phyloP scores from a whole-genome alignment of 257 asterid species.

The Solanum chilense region DNA sequence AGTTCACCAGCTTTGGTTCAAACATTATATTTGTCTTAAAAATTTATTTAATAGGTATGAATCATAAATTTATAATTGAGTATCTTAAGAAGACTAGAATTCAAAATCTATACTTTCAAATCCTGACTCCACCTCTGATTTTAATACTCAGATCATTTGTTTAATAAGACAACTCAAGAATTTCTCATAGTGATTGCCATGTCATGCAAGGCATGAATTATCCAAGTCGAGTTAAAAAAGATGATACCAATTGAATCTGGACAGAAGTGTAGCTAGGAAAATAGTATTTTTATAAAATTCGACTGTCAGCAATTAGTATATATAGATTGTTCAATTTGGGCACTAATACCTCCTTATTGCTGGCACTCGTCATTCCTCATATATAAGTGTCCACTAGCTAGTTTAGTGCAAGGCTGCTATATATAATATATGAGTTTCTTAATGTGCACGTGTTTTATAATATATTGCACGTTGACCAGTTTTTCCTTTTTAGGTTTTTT shows the following conservation, averaged over 20 bases:
- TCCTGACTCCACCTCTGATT: not conserved
- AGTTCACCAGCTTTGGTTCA: not conserved
- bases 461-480: not conserved
- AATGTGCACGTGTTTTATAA: too few species aligned
- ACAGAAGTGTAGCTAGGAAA: not conserved
- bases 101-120: too few species aligned
- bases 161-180: not conserved
- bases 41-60: not conserved
- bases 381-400: not conserved
- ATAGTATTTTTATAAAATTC: not conserved
- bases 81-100: too few species aligned
- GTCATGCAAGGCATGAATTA: not conserved
- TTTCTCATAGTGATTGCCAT: not conserved
- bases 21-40: not conserved
- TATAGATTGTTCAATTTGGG: not conserved
- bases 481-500: not conserved
- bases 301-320: not conserved
- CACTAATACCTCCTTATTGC: not conserved
- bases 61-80: not conserved
- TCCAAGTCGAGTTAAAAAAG: not conserved
- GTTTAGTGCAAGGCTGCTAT: too few species aligned
- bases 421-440: too few species aligned
- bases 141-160: not conserved
- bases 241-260: not conserved
- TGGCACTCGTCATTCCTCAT: not conserved